phyloP scores from a whole-genome alignment of 495 filamentous ascomycete species.

The Daldinia caldariorum region DNA sequence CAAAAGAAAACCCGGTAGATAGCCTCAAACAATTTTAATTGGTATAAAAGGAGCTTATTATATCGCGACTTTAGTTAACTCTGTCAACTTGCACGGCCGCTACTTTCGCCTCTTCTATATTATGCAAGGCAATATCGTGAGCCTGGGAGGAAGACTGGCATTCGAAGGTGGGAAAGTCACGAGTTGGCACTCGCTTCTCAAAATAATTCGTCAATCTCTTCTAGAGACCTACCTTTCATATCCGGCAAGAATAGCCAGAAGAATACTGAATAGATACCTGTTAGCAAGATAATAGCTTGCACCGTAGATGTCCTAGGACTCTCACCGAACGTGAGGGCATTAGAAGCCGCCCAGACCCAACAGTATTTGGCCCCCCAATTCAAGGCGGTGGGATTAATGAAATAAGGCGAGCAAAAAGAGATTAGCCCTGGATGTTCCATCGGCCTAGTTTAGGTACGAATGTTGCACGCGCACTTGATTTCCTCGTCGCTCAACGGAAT shows the following conservation, averaged over 20 bases:
- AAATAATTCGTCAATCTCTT: conserved; percentile 48
- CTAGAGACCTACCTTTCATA: conserved; percentile 42
- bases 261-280: conserved; percentile 13
- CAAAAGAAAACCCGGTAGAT: background rate
- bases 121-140: conserved; percentile 32
- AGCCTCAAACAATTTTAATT: background rate
- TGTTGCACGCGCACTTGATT: conserved; percentile 6
- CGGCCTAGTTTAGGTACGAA: conserved; percentile 8
- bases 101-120: conserved; percentile 33
- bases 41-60: background rate
- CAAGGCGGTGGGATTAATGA: conserved; percentile 53
- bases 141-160: conserved; percentile 38
- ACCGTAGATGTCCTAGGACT: background rate
- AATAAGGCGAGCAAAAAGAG: conserved; percentile 52
- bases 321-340: conserved; percentile 43
- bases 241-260: conserved; percentile 47
- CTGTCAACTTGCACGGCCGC: conserved; percentile 19
- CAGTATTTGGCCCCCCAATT: conserved; percentile 56
- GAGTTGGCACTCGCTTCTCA: conserved; percentile 34
- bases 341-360: conserved; percentile 54
- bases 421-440: conserved; percentile 45
- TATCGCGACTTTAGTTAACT: background rate
- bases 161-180: conserved; percentile 37
- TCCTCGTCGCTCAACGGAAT: background rate
- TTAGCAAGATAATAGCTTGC: conserved; percentile 15